Conservation (phyloP, 2,329 filamentous ascomycete genomes). For the Neocatenulostroma microsporum region DNA sequence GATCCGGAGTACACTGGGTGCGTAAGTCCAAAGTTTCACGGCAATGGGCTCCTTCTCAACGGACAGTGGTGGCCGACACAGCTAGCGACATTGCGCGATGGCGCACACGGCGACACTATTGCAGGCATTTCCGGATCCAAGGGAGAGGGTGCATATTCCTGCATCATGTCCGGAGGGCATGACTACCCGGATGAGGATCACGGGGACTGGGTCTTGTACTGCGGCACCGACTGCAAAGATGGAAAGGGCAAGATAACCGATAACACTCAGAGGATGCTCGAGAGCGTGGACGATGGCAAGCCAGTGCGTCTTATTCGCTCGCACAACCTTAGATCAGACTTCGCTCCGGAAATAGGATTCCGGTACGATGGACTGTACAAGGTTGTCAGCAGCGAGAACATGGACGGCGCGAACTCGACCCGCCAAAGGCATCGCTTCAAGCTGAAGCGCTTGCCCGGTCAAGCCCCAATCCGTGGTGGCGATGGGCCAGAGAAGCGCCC, state of each 20-base stretch:
- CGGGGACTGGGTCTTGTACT: slow-evolving; percentile 45
- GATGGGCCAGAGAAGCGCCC: slow-evolving; percentile 35
- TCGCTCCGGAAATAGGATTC: slow-evolving; percentile 42
- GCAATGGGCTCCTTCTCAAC: slow-evolving; percentile 35
- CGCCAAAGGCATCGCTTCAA: slow-evolving; percentile 43
- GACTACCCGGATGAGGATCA: slow-evolving; percentile 44
- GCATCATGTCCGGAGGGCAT: slow-evolving; percentile 43
- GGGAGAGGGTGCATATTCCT: slow-evolving; percentile 44
- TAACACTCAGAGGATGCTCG: slow-evolving; percentile 39
- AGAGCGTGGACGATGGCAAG: slow-evolving; percentile 29
- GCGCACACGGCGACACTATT: slow-evolving; percentile 45
- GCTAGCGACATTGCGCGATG: slow-evolving; percentile 44
- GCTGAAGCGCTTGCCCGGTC: slow-evolving; percentile 36
- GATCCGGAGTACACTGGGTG: slow-evolving; percentile 17
- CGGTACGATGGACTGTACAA: slow-evolving; percentile 53
- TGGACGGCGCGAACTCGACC: slow-evolving; percentile 33
- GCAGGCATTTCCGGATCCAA: slow-evolving; percentile 46
- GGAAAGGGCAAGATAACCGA: slow-evolving; percentile 26
- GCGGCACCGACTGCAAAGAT: slow-evolving; percentile 40
- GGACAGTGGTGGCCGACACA: slow-evolving; percentile 52
- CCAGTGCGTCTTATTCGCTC: slow-evolving; percentile 48
- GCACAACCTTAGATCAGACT: slow-evolving; percentile 33
- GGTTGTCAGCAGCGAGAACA: slow-evolving; percentile 33
- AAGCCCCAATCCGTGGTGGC: slow-evolving; percentile 41
- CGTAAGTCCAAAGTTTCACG: slow-evolving; percentile 28